Conservation (phyloP, 2,329 filamentous ascomycete species). For the Neocucurbitaria cava region DNA sequence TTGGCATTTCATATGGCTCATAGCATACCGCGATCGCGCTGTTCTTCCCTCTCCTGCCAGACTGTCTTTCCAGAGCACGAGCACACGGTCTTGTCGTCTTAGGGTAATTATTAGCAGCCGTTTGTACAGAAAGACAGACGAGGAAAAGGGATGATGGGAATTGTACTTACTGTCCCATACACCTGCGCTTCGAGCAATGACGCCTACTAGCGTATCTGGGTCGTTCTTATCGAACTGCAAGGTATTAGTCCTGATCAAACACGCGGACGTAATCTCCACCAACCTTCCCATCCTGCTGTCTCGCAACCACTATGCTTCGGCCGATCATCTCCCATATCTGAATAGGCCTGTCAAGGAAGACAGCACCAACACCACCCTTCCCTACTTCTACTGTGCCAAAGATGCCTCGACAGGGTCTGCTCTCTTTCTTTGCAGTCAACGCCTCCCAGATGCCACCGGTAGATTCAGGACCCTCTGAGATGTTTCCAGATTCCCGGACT, state of each 20-base stretch:
- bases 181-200: conserved; percentile 94
- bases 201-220: conserved; percentile 84
- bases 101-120: conserved; percentile 2
- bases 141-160: conserved; percentile 6
- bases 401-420: conserved; percentile 63
- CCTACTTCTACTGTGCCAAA: conserved; percentile 80
- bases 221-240: conserved; percentile 64
- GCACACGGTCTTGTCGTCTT: conserved; percentile 92
- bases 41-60: conserved; percentile 94
- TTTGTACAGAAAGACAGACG: background rate
- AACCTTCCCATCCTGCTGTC: conserved; percentile 63
- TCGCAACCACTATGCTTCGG: conserved; percentile 85
- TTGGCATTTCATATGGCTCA: conserved; percentile 65
- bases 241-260: conserved; percentile 54
- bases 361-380: conserved; percentile 75
- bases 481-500: conserved; percentile 85
- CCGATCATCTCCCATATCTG: conserved; percentile 97
- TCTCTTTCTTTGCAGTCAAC: conserved; percentile 52
- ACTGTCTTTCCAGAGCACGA: conserved; percentile 97
- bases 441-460: conserved; percentile 83
- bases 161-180: conserved; percentile 74
- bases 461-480: conserved; percentile 81
- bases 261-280: conserved; percentile 6
- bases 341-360: conserved; percentile 81
- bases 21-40: conserved; percentile 88